phyloP scores from a whole-genome alignment of 257 asterid genomes.

The Fraxinus excelsior region DNA sequence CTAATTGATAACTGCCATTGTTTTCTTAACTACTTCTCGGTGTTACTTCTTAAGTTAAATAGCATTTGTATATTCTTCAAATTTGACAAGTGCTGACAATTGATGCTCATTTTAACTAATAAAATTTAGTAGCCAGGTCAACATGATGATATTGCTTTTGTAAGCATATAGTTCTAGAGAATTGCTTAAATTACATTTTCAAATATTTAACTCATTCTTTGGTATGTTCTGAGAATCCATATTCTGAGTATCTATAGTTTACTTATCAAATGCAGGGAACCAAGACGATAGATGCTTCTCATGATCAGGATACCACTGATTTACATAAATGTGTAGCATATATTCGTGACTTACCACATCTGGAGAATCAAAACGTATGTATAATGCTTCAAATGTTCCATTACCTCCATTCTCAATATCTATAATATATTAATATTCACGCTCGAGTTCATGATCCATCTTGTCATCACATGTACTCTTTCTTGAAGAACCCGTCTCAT shows the following conservation, averaged over 20 bases:
- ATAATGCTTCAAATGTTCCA: background rate
- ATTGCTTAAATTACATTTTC: background rate
- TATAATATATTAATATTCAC: background rate
- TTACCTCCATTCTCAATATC: slow-evolving; percentile 8
- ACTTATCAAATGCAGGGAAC: slow-evolving; percentile 69
- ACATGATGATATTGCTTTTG: background rate
- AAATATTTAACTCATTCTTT: background rate
- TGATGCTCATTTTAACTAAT: background rate
- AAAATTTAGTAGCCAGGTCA: background rate
- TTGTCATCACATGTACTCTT: background rate
- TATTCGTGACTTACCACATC: slow-evolving; percentile 47
- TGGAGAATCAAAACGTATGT: slow-evolving; percentile 62
- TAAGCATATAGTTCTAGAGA: background rate
- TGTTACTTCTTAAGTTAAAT: background rate
- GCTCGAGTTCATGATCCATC: background rate
- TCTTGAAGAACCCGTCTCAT: background rate
- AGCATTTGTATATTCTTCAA: background rate
- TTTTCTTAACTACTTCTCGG: background rate
- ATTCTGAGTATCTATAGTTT: slow-evolving; percentile 18
- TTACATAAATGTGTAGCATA: slow-evolving; percentile 80
- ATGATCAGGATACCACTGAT: slow-evolving; percentile 93
- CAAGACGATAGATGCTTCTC: slow-evolving; percentile 62
- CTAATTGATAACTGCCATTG: background rate
- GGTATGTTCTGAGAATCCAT: slow-evolving; percentile 14
- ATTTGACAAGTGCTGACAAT: background rate